Percentiles rank a stretch among this genome's conserved stretches.
Conservation (phyloP, 78 protist genomes). For the Dictyostelium discoideum region DNA sequence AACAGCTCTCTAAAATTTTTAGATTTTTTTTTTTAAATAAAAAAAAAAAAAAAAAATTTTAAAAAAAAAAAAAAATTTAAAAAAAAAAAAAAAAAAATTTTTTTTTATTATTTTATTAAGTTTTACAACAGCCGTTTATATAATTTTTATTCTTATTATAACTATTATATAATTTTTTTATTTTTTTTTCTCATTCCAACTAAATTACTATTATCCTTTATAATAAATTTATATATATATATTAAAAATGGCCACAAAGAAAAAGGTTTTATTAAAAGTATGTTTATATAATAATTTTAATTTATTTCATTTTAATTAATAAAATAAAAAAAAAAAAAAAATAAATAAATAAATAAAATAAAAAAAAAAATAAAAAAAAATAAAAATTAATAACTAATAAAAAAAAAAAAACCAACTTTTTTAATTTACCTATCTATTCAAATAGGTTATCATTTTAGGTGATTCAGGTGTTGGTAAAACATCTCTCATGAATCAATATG, state of each 20-base stretch:
- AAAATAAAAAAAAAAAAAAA: too few species aligned
- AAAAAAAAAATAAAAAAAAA: background rate
- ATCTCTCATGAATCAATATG: constrained; percentile 97
- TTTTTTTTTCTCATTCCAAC: background rate
- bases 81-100: too few species aligned
- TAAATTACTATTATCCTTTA: background rate
- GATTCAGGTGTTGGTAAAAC: constrained; percentile 98
- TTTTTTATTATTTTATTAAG: background rate
- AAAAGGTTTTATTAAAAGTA: constrained; percentile 90
- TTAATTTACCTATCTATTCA: background rate
- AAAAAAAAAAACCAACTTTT: background rate
- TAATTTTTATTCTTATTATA: too few species aligned
- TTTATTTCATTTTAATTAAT: background rate
- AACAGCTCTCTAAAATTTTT: background rate
- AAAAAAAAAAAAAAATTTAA: too few species aligned
- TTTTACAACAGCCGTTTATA: background rate
- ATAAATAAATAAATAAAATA: background rate
- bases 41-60: too few species aligned
- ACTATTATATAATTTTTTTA: background rate
- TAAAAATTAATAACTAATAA: background rate
- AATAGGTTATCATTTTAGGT: constrained; percentile 95
- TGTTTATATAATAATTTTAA: background rate
- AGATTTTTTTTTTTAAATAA: background rate
- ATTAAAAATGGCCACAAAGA: constrained; percentile 81
- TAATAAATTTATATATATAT: background rate